Evolutionary conservation across 2,329 filamentous ascomycete species (phyloP).

Genomic region (Pseudogymnoascus sp.): DNA sequence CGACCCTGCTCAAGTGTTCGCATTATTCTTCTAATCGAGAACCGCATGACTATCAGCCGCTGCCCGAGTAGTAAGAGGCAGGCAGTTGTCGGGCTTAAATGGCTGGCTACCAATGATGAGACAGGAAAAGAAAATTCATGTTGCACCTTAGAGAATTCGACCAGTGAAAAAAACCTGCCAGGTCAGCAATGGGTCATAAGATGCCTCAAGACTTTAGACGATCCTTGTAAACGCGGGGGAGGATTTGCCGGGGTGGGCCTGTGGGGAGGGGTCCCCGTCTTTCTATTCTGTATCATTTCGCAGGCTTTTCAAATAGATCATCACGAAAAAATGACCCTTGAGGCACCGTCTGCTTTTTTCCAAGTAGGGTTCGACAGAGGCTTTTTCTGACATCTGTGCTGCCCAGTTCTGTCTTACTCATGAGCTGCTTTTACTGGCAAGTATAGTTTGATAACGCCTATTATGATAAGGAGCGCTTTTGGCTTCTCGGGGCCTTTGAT

Average conservation of each 20-base stretch:
- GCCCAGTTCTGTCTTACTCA: slow-evolving; percentile 29
- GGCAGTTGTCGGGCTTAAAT: background rate
- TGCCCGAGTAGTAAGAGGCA: too few relatives aligned
- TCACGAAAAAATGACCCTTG: slow-evolving; percentile 31
- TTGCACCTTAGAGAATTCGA: background rate
- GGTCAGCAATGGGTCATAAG: background rate
- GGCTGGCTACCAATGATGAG: background rate
- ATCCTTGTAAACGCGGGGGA: background rate
- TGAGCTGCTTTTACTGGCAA: slow-evolving; percentile 34
- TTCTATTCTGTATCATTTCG: slow-evolving; percentile 26
- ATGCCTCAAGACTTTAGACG: background rate
- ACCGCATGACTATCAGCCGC: background rate
- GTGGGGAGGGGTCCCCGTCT: slow-evolving; percentile 21
- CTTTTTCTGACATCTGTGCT: slow-evolving; percentile 28
- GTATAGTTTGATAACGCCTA: slow-evolving; percentile 30
- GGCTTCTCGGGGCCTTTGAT: slow-evolving; percentile 32
- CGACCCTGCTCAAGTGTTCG: background rate
- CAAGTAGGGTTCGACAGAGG: slow-evolving; percentile 27
- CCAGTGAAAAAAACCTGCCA: background rate
- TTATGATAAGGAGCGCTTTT: slow-evolving; percentile 33
- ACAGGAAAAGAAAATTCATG: background rate
- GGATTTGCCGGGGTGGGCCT: too few relatives aligned
- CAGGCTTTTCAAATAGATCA: slow-evolving; percentile 32
- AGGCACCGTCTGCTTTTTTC: slow-evolving; percentile 27
- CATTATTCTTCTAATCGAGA: background rate